These are phyloP conservation scores for Ophiostoma montium DNA, from an alignment of 2,329 filamentous ascomycete species.

Conservation along the genomic window DNA sequence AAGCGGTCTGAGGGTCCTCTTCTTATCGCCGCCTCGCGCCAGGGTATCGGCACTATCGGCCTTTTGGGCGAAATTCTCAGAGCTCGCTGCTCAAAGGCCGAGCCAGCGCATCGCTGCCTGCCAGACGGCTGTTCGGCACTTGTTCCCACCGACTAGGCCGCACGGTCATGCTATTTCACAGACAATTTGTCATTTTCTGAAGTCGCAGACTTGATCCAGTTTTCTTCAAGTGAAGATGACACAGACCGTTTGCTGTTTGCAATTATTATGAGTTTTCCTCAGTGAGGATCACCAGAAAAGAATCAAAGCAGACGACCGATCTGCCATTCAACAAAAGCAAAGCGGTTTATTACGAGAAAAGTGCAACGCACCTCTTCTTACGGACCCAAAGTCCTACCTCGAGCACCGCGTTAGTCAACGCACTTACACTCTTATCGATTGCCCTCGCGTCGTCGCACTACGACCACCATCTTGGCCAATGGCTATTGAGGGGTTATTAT, in stretches of 20 bases:
- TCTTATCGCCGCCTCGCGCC: neutral
- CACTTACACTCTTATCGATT: conserved; percentile 2
- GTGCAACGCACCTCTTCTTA: neutral
- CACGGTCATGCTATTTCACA: too few relatives aligned
- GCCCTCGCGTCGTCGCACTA: neutral
- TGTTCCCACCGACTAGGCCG: neutral
- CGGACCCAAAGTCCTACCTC: too few relatives aligned
- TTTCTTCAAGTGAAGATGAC: neutral
- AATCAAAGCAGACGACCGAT: neutral
- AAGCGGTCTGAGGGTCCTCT: neutral
- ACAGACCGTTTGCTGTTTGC: neutral
- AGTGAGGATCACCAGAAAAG: neutral
- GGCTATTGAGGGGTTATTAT: conserved; percentile 13
- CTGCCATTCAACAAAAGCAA: neutral
- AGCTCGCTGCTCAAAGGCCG: neutral
- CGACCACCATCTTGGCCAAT: neutral
- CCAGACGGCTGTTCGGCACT: neutral
- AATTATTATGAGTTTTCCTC: neutral
- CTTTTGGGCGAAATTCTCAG: neutral
- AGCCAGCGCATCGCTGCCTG: neutral
- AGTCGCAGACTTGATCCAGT: neutral
- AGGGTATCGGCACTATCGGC: neutral
- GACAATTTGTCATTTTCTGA: neutral
- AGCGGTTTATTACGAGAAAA: neutral
- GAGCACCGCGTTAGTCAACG: neutral